These are phyloP conservation scores for Ormosia semicastrata DNA, from an alignment of 306 rosid genomes.

Conservation along the genomic window DNA sequence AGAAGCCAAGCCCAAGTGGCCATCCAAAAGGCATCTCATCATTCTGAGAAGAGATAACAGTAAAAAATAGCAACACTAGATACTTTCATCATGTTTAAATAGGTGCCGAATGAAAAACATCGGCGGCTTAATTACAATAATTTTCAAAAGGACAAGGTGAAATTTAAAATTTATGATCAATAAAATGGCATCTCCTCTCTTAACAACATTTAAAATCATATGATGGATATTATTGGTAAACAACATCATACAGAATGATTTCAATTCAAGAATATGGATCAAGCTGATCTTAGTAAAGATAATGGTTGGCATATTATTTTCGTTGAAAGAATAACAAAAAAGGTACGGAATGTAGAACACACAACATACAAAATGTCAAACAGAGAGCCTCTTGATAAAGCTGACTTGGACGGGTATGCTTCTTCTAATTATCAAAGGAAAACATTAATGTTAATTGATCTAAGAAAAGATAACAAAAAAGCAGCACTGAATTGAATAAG, in stretches of 20 bases:
- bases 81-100: neutral
- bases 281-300: neutral
- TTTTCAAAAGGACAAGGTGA: neutral
- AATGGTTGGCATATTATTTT: neutral
- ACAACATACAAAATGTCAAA: neutral
- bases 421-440: neutral
- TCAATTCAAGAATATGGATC: constrained; percentile 7
- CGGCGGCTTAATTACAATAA: neutral
- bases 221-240: neutral
- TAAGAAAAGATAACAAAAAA: neutral
- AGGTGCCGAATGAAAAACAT: neutral
- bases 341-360: neutral
- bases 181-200: neutral
- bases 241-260: neutral
- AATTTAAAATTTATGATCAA: neutral
- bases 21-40: constrained; percentile 60
- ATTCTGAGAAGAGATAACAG: constrained; percentile 37
- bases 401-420: neutral
- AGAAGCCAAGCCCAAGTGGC: constrained; percentile 80
- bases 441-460: neutral
- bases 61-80: neutral
- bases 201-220: neutral
- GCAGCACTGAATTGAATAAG: neutral
- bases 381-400: neutral
- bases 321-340: neutral